These are phyloP conservation scores for Erythrobasidium yunnanense DNA, from an alignment of 768 basidiomycete genomes.

Conservation along the genomic window DNA sequence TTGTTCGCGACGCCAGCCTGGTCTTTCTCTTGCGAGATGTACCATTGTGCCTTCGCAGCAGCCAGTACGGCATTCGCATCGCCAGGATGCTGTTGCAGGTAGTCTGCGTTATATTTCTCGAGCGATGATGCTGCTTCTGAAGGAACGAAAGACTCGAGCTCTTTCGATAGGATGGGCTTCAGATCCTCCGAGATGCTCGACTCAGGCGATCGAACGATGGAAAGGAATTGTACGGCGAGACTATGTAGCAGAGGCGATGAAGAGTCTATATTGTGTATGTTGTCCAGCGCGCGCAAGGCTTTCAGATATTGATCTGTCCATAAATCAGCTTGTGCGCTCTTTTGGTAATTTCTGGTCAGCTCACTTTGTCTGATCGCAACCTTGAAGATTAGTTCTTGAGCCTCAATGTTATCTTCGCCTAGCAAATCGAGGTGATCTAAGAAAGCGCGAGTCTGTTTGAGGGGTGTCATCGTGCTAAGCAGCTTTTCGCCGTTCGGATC, in stretches of 20 bases:
- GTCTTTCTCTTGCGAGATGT: background rate
- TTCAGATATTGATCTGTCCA: constrained; percentile 64
- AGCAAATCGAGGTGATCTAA: constrained; percentile 55
- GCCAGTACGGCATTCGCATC: background rate
- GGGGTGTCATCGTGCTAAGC: constrained; percentile 52
- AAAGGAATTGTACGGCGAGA: background rate
- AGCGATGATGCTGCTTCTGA: background rate
- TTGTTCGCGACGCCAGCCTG: background rate
- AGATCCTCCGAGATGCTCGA: background rate
- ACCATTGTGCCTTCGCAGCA: constrained; percentile 13
- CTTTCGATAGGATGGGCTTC: background rate
- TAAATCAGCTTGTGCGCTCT: background rate
- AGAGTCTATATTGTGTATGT: constrained; percentile 2
- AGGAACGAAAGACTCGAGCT: constrained; percentile 4
- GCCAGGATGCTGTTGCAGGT: constrained; percentile 15
- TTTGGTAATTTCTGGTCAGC: constrained; percentile 37
- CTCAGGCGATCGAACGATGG: background rate
- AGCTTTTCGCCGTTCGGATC: constrained; percentile 70
- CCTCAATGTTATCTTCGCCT: constrained; percentile 51
- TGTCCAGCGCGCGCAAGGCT: constrained; percentile 58
- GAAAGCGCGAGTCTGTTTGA: constrained; percentile 65
- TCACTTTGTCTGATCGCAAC: constrained; percentile 69
- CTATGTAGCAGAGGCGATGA: constrained; percentile 1
- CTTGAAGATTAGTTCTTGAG: constrained; percentile 67
- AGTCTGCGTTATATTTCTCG: background rate